Evolutionary conservation across 2,329 filamentous ascomycete species (phyloP), one percentile per base, ranked within the genome.

Genomic region (Colletotrichum tanaceti): DNA sequence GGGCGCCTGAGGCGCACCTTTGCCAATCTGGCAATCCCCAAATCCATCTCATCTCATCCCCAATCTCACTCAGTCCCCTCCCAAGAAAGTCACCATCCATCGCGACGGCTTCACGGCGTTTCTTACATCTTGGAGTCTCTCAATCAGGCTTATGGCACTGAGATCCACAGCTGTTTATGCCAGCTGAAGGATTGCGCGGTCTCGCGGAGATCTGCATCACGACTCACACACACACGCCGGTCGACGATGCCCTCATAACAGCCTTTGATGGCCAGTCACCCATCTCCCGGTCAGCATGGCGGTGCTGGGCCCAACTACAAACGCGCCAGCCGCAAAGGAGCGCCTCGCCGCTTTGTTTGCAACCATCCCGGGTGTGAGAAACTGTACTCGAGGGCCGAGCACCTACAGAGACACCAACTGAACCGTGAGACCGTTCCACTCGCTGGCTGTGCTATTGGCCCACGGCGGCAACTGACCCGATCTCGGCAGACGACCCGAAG

Each of bases 341-440:
- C 84, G 2, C 80, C 82, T 11, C 79, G 82, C 28, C 80, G 81
- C 63, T 91, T 90, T 73, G 79, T 82, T 66, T 95, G 92, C 78
- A 86, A 88, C 22, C 88, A 90, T 77, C 86, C 89, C 53, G 89
- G 87, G 44, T 96, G 92, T 78, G 90, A 90, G 72, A 94, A 94
- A 84, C 86, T 90, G 67, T 95, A 95, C 78, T 93, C 92, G 62
- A 85, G 92, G 70, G 91, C 91, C 10, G 92, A 95, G 78, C 92
- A 95, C 79, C 84, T 95, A 65, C 93, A 94, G 79, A 84, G 92
- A 58, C 92, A 95, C 79, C 91, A 94, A 80, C 78, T 95, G 75
- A 95, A 95, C 76, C 92, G 92, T 83, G 39, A 71, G 60, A 44
- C 47, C 53, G 43, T 22, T 13, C 13, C 9, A 41, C 18, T 35